Evolutionary conservation across 2,329 filamentous ascomycete genomes (phyloP).

Genomic region (Ophiostoma ips): DNA sequence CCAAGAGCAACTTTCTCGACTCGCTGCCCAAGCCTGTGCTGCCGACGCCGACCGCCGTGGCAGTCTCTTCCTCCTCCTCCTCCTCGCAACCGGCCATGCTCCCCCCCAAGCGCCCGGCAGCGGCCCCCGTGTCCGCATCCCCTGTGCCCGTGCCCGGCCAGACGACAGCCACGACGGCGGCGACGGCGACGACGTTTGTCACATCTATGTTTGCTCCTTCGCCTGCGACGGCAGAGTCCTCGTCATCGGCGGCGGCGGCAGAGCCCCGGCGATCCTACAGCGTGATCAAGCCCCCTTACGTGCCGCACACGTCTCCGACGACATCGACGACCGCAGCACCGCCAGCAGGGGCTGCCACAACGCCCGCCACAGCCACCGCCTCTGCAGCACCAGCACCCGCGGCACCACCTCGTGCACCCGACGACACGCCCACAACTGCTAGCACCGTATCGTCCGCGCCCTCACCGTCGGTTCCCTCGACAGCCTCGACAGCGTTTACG

Average conservation of each 20-base stretch:
- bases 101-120: constrained; percentile 1
- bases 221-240: not conserved
- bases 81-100: constrained; percentile 7
- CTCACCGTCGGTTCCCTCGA: not conserved
- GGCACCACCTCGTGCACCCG: not conserved
- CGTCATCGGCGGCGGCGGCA: not conserved
- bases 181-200: not conserved
- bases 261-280: constrained; percentile 15
- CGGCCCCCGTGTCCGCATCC: constrained; percentile 12
- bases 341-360: not conserved
- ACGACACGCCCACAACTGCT: not conserved
- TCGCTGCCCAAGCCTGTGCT: constrained; percentile 38
- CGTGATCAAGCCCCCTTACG: constrained; percentile 16
- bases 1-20: constrained; percentile 58
- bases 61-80: too few species aligned
- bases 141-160: constrained; percentile 3
- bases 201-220: not conserved
- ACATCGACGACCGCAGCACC: not conserved
- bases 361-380: not conserved
- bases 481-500: not conserved
- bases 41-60: constrained; percentile 7
- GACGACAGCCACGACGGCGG: too few species aligned
- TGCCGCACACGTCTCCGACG: constrained; percentile 14
- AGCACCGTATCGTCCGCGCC: not conserved
- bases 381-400: not conserved